Evolutionary conservation across 441 rosid genomes (phyloP), one percentile per base, ranked within the genome.

Genomic region (Arabidopsis hybrid): DNA sequence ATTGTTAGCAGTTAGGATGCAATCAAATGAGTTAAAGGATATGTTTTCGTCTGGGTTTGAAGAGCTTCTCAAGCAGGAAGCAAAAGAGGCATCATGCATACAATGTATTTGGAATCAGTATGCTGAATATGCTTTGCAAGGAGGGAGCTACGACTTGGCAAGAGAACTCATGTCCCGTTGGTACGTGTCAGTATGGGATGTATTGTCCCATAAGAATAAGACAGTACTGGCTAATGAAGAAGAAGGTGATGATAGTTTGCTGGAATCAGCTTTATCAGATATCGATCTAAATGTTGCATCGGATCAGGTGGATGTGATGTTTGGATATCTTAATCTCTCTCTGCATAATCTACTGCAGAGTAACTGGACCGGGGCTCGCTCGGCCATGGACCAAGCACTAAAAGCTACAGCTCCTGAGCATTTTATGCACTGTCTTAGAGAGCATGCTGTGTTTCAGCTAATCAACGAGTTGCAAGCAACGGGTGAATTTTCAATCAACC

Each of bases 71-170:
- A 63, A 63, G 79, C 83, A 83, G 65, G 85, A 93, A 90, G 91
- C 93, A 4, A 84, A 81, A 80, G 93, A 82, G 72, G 83, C 69
- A 59, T 87, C 89, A 36, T 91, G 97, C 66, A 82, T 81, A 56
- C 92, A 92, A 21, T 91, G 91, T 72, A 83, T 91, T 64, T 95
- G 98, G 99, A 93, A 95, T 82, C 99, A 93, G 78, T 95, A 88
- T 72, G 87, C 89, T 45, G 95, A 90, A 83, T 79, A 40, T 84
- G 88, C 89, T 64, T 79, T 91, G 51, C 89, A 74, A 63, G 82
- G 74, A 63, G 91, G 89, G 73, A 80, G 74, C 68, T 58, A 71
- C 38, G 83, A 72, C 61, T 72, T 81, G 75, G 91, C 88, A 46
- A 90, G 83, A 80, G 87, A 86, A 57, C 84, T 91, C 46, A 73